Percentiles rank a stretch among this genome's conserved stretches.
Conservation (phyloP, 2,329 filamentous ascomycete genomes). For the Ceratocystis cacaofunesta region DNA sequence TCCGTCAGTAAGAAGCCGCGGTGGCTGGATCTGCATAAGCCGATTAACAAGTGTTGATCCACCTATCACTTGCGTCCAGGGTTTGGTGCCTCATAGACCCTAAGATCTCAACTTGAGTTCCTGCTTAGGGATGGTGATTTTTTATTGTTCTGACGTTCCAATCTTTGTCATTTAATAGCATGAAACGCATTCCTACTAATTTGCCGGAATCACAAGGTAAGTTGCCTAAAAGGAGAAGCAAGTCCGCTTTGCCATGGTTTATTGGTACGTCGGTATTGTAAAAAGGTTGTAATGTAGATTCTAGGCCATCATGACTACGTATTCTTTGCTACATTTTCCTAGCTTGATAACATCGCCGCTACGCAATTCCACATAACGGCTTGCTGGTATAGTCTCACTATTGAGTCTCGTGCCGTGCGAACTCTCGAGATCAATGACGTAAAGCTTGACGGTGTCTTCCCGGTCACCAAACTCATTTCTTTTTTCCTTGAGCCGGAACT, state of each 20-base stretch:
- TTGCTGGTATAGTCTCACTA: constrained; percentile 53
- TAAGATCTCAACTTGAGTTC: neutral
- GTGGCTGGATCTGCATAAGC: neutral
- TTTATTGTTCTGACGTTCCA: neutral
- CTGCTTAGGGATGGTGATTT: neutral
- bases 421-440: constrained; percentile 85
- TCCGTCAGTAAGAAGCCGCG: neutral
- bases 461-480: constrained; percentile 78
- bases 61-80: neutral
- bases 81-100: neutral
- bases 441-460: constrained; percentile 64
- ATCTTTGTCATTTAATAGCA: neutral
- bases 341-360: constrained; percentile 84
- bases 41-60: neutral
- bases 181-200: neutral
- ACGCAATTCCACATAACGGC: constrained; percentile 70
- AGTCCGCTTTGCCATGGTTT: neutral
- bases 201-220: neutral
- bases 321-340: constrained; percentile 78
- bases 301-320: constrained; percentile 67
- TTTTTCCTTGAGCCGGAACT: constrained; percentile 76
- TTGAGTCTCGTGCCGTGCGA: constrained; percentile 83
- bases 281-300: neutral
- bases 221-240: neutral
- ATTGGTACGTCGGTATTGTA: neutral